Base-by-base conservation (phyloP, 2,329 filamentous ascomycete genomes). In the Colletotrichum liaoningense region DNA sequence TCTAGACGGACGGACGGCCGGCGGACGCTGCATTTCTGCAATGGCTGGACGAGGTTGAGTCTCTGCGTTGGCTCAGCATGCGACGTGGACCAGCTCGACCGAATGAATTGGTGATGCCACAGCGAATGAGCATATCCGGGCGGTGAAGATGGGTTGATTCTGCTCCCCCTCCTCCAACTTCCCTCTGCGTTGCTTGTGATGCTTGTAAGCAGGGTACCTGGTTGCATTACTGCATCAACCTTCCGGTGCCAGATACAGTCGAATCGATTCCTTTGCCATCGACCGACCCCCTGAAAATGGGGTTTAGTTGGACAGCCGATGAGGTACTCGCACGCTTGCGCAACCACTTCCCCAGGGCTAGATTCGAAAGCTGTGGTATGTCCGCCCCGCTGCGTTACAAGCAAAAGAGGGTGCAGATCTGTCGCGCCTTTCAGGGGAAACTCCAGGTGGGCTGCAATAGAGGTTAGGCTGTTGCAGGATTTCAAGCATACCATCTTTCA, bases 351-450 rank as follows among this genome's bases (percentile, higher is more conserved):
- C 26, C 16, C 57, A 58, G 30, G 54, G 49, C 59, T 63, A 69
- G 69, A 66, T 60, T 60, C 60, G 46, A 22, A 38, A 38, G 28
- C 42, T 54, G 38, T 72, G 42, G 33, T 46, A 38, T 24, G 52
- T 52, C 12, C 22, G 38, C 68, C 57, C 46, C 54, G 60, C 60
- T 28, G 28, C 38, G 33, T 35, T 33, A 55, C 60, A 62, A 57
- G 64, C 62, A 28, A 49, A 63, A 69, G 42, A 54, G n/a, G 52
- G 22, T 52, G 66, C 46, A 70, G 70, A 64, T 52, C 46, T 11
- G 52, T 64, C 58, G 60, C 67, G 55, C 56, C 67, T 60, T 66
- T 56, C 70, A 73, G 70, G 60, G 70, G 69, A 63, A 58, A 38
- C 30, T 60, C 59, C 42, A 57, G 26, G 59, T 60, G 16, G 33